Evolutionary conservation across 768 basidiomycete species (phyloP).

Genomic region (Serendipita sp.): DNA sequence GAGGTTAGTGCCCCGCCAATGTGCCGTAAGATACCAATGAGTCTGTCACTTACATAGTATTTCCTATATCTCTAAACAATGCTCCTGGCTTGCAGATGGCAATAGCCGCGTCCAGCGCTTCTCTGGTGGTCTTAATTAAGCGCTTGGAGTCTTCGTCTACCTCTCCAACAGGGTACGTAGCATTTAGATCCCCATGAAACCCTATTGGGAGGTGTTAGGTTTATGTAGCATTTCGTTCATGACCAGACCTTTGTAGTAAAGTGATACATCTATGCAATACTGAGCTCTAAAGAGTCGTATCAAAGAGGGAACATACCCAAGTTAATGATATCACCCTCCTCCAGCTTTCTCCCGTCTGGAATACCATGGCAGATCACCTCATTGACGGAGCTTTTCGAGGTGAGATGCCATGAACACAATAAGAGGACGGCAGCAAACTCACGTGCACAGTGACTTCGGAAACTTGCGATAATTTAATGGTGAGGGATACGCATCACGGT

Average conservation of each 20-base stretch:
- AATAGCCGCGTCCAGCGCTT: conserved; percentile 78
- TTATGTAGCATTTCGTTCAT: background rate
- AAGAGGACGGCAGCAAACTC: conserved; percentile 20
- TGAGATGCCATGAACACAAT: background rate
- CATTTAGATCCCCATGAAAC: conserved; percentile 85
- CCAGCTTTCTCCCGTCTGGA: conserved; percentile 66
- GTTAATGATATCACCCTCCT: conserved; percentile 93
- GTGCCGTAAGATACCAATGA: background rate
- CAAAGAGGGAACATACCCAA: conserved; percentile 35
- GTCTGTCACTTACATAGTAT: conserved; percentile 48
- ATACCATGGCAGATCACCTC: conserved; percentile 97
- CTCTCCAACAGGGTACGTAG: conserved; percentile 76
- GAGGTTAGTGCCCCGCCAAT: conserved; percentile 15
- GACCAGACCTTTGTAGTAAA: conserved; percentile 56
- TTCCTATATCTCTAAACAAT: conserved; percentile 76
- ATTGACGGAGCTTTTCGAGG: conserved; percentile 54
- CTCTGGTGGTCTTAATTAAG: conserved; percentile 66
- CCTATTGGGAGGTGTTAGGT: conserved; percentile 26
- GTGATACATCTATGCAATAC: conserved; percentile 42
- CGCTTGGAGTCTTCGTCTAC: conserved; percentile 71
- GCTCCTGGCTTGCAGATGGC: conserved; percentile 86
- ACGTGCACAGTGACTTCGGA: conserved; percentile 96
- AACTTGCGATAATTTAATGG: conserved; percentile 81
- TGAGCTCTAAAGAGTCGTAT: background rate
- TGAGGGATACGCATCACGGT: conserved; percentile 84